phyloP scores from a whole-genome alignment of 1,139 yeast genomes.

The Sugiyamaella paludigena region DNA sequence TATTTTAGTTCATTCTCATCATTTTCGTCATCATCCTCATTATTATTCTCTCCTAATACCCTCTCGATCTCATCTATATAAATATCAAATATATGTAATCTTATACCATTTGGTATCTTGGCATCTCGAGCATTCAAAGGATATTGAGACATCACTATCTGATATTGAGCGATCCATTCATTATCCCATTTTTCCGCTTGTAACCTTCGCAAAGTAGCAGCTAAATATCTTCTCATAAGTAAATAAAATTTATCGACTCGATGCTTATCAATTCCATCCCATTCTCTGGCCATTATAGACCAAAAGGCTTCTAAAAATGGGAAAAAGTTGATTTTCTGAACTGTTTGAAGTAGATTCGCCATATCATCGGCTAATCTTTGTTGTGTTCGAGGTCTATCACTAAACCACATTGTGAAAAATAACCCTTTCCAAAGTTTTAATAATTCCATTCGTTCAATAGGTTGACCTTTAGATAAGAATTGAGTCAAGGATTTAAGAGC shows the following conservation, averaged over 20 bases:
- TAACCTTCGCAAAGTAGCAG: constrained; percentile 61
- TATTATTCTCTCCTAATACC: constrained; percentile 48
- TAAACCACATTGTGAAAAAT: constrained; percentile 89
- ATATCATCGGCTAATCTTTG: constrained; percentile 74
- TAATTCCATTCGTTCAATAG: constrained; percentile 53
- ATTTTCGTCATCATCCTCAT: constrained; percentile 25
- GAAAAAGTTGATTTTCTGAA: constrained; percentile 46
- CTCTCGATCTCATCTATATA: constrained; percentile 80
- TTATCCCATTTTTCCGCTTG: constrained; percentile 56
- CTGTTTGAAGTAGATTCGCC: constrained; percentile 52
- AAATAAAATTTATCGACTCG: constrained; percentile 86
- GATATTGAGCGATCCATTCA: constrained; percentile 47
- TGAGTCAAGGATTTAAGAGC: constrained; percentile 68
- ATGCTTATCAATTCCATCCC: constrained; percentile 72
- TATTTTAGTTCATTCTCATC: constrained; percentile 21
- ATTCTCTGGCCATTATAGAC: constrained; percentile 73
- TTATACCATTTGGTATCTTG: constrained; percentile 68
- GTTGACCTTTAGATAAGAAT: constrained; percentile 48
- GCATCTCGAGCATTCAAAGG: constrained; percentile 40
- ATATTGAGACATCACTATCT: constrained; percentile 39
- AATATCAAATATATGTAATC: constrained; percentile 83
- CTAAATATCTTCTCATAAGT: constrained; percentile 72
- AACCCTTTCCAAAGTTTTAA: constrained; percentile 93
- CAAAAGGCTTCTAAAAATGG: constrained; percentile 76
- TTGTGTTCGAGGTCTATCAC: constrained; percentile 91